Evolutionary conservation across 2,329 filamentous ascomycete species (phyloP), one percentile per base, ranked within the genome.

Genomic region (Colletotrichum tropicicola): DNA sequence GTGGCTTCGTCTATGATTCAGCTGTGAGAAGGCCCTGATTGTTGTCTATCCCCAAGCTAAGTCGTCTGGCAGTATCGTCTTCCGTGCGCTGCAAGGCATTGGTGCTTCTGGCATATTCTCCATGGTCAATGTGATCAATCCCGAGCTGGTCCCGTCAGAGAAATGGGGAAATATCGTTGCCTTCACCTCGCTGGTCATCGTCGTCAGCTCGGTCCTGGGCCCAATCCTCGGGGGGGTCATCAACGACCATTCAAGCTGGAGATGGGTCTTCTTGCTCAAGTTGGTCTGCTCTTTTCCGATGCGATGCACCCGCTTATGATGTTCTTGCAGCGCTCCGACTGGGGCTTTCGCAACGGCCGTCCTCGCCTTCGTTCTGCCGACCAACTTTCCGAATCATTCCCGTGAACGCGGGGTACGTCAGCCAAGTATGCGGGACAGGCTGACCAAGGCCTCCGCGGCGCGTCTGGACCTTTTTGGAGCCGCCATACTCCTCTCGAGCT

Each of bases 211-310:
- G 45, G 71, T 82, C 0, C 68, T 82, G 0, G 81, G 82, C 0
- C 81, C 80, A 2, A 62, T 84, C 8, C 68, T 83, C 0, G 81
- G 81, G 8, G 82, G 81, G 2, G 73, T 73, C 10, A 80, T 84
- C 12, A 74, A 72, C n/a, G 74, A 78, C 47, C 68, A 75, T 10
- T 73, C 75, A 0, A 78, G 73, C 0, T 84, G 80, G 81, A 70
- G 80, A 68, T 82, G 82, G 82, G 79, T 83, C 3, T 83, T 84
- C 66, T 77, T 78, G 37, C 73, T 84, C 8, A 84, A 84, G 79
- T 82, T 49, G 35, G 76, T 71, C 17, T 19, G 21, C 19, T 15
- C 41, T 35, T 48, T 27, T 44, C 21, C 19, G 12, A 15, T 13
- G 27, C 37, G 45, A 13, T 21, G 15, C 30, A 7, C 23, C 23